phyloP scores from a whole-genome alignment of 768 basidiomycete species.

The Chlorophyllum brunneum region DNA sequence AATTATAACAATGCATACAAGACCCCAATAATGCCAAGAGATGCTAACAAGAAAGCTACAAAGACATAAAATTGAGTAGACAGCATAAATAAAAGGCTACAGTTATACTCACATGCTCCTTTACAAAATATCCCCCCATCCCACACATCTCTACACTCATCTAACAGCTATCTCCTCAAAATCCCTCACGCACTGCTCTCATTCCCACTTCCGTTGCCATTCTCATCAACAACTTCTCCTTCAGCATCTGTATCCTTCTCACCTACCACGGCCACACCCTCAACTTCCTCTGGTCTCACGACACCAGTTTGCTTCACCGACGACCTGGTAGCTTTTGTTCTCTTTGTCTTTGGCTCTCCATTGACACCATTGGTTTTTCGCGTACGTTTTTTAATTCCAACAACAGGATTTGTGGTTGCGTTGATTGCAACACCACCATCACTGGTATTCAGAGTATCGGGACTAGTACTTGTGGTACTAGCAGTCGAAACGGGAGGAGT shows the following conservation, averaged over 20 bases:
- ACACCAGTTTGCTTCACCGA: neutral
- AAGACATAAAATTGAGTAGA: too few relatives aligned
- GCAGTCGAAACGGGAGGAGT: slow-evolving; percentile 13
- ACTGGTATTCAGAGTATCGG: too few relatives aligned
- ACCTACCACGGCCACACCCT: neutral
- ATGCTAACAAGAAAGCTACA: too few relatives aligned
- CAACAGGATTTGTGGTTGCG: neutral
- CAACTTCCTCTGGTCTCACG: neutral
- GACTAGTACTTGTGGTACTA: too few relatives aligned
- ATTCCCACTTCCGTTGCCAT: slow-evolving; percentile 6
- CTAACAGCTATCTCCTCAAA: neutral
- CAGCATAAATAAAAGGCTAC: too few relatives aligned
- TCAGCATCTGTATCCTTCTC: slow-evolving; percentile 14
- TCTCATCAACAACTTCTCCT: slow-evolving; percentile 12
- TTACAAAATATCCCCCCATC: too few relatives aligned
- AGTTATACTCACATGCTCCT: too few relatives aligned
- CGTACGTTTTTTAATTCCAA: slow-evolving; percentile 14
- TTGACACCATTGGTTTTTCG: slow-evolving; percentile 7
- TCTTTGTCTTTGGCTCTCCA: slow-evolving; percentile 15
- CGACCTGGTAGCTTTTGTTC: slow-evolving; percentile 5
- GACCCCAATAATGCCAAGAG: too few relatives aligned
- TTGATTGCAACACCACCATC: slow-evolving; percentile 14
- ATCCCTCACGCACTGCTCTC: slow-evolving; percentile 11
- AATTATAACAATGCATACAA: too few relatives aligned
- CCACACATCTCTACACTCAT: neutral